phyloP scores from a whole-genome alignment of 352 stramenopile species.

The Phytophthora cajani region DNA sequence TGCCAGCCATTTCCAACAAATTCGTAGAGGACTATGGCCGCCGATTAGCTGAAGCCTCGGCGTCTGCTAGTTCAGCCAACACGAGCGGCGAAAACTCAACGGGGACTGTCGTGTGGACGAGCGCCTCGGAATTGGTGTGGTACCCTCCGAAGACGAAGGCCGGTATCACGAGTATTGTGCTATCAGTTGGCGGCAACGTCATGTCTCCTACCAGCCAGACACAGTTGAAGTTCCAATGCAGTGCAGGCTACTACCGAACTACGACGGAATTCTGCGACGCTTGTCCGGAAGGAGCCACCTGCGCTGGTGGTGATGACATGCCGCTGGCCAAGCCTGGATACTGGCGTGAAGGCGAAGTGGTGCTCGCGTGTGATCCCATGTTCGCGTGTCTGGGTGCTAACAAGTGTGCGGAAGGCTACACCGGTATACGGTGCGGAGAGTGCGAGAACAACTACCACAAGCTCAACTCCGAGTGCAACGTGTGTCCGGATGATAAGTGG shows the following conservation, averaged over 20 bases:
- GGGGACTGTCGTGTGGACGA: slow-evolving; percentile 57
- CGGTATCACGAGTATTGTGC: slow-evolving; percentile 55
- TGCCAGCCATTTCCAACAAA: slow-evolving; percentile 3
- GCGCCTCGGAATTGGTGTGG: slow-evolving; percentile 54
- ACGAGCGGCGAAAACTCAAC: slow-evolving; percentile 28
- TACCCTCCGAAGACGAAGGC: slow-evolving; percentile 66
- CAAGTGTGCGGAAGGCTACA: slow-evolving; percentile 53
- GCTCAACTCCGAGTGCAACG: slow-evolving; percentile 64
- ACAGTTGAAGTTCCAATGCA: slow-evolving; percentile 71
- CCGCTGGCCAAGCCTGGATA: slow-evolving; percentile 57
- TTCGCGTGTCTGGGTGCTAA: slow-evolving; percentile 68
- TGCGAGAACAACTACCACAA: slow-evolving; percentile 64
- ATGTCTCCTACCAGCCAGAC: slow-evolving; percentile 68
- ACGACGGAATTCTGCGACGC: slow-evolving; percentile 53
- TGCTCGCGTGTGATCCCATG: slow-evolving; percentile 60
- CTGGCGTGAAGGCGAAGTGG: slow-evolving; percentile 62
- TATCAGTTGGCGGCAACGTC: slow-evolving; percentile 65
- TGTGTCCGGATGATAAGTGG: slow-evolving; percentile 67
- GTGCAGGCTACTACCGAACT: slow-evolving; percentile 59
- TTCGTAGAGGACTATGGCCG: slow-evolving; percentile 8
- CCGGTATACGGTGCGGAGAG: slow-evolving; percentile 50
- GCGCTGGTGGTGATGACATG: slow-evolving; percentile 53
- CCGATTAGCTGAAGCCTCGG: slow-evolving; percentile 11
- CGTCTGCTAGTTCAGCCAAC: slow-evolving; percentile 15
- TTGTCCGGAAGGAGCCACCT: slow-evolving; percentile 57